Evolutionary conservation across 495 filamentous ascomycete species (phyloP).

Genomic region (Cercophora newfieldiana): DNA sequence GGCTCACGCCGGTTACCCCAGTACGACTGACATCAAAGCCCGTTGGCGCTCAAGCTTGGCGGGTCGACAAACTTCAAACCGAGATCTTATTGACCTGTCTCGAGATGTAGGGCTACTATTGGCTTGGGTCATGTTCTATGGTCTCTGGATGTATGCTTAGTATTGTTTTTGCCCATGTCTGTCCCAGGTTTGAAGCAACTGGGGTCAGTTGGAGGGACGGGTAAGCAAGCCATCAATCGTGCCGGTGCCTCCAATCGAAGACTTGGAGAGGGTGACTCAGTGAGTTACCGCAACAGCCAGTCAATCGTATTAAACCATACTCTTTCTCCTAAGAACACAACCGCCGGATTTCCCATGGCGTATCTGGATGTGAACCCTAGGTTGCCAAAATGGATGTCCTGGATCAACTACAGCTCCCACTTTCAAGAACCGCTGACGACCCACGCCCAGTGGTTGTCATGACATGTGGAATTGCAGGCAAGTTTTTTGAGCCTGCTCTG

Average conservation of each 20-base stretch:
- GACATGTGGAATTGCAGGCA: conserved; percentile 24
- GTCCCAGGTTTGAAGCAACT: too few relatives aligned
- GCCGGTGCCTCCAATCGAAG: background rate
- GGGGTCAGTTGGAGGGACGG: background rate
- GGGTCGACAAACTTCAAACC: background rate
- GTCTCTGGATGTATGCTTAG: too few relatives aligned
- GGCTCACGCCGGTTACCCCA: background rate
- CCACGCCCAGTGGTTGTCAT: conserved; percentile 16
- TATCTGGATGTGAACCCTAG: background rate
- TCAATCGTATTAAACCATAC: background rate
- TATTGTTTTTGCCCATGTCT: too few relatives aligned
- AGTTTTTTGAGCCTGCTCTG: background rate
- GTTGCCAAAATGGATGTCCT: conserved; percentile 10
- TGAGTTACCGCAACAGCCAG: too few relatives aligned
- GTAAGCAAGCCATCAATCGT: background rate
- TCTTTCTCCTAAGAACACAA: too few relatives aligned
- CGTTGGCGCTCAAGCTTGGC: too few relatives aligned
- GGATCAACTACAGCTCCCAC: conserved; percentile 8
- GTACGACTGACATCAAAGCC: too few relatives aligned
- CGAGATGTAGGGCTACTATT: too few relatives aligned
- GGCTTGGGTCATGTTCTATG: too few relatives aligned
- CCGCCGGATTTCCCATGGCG: too few relatives aligned
- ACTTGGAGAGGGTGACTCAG: background rate
- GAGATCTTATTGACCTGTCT: background rate
- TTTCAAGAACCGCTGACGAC: conserved; percentile 12